Percentiles rank a stretch among this genome's conserved stretches.
These are phyloP conservation scores for Nannochloris sp. DNA, from an alignment of 139 green algal species.

Conservation along the genomic window DNA sequence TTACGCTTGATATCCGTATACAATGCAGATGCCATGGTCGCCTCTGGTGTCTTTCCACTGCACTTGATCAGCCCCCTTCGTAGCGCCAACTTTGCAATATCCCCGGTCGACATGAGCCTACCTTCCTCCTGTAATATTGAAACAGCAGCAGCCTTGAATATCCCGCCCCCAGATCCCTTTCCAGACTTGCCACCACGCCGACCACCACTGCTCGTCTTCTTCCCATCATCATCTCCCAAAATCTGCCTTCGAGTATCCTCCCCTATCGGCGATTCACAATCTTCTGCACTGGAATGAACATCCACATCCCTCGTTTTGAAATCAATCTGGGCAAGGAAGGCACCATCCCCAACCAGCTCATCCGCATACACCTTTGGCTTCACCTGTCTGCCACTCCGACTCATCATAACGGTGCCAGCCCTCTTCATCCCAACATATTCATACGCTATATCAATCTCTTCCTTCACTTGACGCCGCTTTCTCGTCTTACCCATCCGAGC, in stretches of 20 bases:
- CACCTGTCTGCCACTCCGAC: not conserved
- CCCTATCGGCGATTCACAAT: too few species aligned
- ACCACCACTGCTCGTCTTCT: too few species aligned
- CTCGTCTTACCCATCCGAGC: too few species aligned
- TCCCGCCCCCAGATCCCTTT: constrained; percentile 28
- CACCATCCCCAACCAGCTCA: not conserved
- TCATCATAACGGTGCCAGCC: not conserved
- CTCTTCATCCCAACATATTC: too few species aligned
- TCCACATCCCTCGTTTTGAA: too few species aligned
- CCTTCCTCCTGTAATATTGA: constrained; percentile 51
- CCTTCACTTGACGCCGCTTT: too few species aligned
- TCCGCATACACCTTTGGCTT: constrained; percentile 1
- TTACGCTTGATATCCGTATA: constrained; percentile 81
- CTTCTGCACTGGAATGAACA: too few species aligned
- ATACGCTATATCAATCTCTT: too few species aligned
- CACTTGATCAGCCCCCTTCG: constrained; percentile 53
- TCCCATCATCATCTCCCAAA: too few species aligned
- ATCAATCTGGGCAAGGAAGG: too few species aligned
- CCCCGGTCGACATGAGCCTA: constrained; percentile 69
- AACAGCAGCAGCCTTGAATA: constrained; percentile 72
- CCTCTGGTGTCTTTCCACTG: constrained; percentile 71
- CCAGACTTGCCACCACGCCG: too few species aligned
- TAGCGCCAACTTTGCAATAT: constrained; percentile 45
- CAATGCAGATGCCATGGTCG: constrained; percentile 75
- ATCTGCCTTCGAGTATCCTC: too few species aligned